A percentile compares a stretch with the other conserved stretches of the same genome.
These are phyloP conservation scores for Saksenaea vasiformis DNA, from an alignment of 371 early-diverging fungal species.

Conservation along the genomic window DNA sequence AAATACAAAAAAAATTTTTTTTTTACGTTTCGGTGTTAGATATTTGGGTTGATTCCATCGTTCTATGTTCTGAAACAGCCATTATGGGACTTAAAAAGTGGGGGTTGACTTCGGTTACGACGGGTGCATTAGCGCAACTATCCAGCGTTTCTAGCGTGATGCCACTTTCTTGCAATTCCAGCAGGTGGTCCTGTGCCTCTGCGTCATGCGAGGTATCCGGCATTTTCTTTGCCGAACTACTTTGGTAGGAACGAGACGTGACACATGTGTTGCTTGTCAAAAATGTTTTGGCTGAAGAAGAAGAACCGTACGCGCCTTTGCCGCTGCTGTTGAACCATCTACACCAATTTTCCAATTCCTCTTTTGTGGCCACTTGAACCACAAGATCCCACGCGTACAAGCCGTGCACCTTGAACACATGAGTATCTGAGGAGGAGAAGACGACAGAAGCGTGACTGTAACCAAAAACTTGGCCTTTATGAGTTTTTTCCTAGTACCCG, in stretches of 20 bases:
- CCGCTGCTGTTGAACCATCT: neutral
- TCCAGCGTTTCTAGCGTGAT: conserved; percentile 19
- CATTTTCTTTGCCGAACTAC: neutral
- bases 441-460: neutral
- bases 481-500: conserved; percentile 10
- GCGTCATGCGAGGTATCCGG: neutral
- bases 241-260: neutral
- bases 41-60: neutral
- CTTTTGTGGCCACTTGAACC: neutral
- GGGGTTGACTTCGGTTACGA: neutral
- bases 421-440: neutral
- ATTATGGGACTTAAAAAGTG: neutral
- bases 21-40: neutral
- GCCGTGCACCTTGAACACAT: neutral
- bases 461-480: neutral
- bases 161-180: conserved; percentile 9
- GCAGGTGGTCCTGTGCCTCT: neutral
- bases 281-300: neutral
- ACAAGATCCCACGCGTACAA: neutral
- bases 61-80: neutral
- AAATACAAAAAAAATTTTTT: too few relatives aligned
- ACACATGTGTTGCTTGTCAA: neutral
- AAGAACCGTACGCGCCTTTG: neutral
- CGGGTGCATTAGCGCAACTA: conserved; percentile 11
- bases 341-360: neutral